Evolutionary conservation across 2,329 filamentous ascomycete genomes (phyloP).

Genomic region (Colletotrichum sojae): DNA sequence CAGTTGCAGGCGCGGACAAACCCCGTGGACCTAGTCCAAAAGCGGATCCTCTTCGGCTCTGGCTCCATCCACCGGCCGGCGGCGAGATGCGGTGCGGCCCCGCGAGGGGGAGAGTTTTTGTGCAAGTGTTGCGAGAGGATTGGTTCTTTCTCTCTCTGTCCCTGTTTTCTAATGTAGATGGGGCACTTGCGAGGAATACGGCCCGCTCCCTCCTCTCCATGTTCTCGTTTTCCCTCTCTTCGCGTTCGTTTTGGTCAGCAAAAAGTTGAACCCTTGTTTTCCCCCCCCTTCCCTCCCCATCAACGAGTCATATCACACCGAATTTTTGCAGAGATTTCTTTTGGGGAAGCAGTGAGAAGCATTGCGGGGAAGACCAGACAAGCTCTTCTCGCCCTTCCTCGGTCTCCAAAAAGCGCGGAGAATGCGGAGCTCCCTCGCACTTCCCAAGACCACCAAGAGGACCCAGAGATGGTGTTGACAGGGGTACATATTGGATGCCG

Average conservation of each 20-base stretch:
- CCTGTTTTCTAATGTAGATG: neutral
- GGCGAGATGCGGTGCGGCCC: slow-evolving; percentile 26
- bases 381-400: too few species aligned
- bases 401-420: slow-evolving; percentile 26
- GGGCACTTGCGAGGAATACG: neutral
- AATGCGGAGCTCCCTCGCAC: slow-evolving; percentile 24
- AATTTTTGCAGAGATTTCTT: slow-evolving; percentile 1
- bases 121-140: neutral
- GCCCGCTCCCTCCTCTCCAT: neutral
- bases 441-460: neutral
- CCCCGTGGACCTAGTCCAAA: slow-evolving; percentile 31
- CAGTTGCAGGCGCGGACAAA: slow-evolving; percentile 27
- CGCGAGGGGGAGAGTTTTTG: too few species aligned
- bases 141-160: neutral
- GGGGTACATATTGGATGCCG: slow-evolving; percentile 16
- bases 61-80: slow-evolving; percentile 21
- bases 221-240: neutral
- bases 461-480: neutral
- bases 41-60: neutral
- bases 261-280: neutral
- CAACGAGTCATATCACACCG: slow-evolving; percentile 29
- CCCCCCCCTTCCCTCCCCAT: neutral
- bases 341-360: neutral
- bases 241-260: slow-evolving; percentile 18
- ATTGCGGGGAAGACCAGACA: slow-evolving; percentile 27